These are phyloP conservation scores for Diaporthe helianthi DNA, from an alignment of 2,329 filamentous ascomycete species.

Conservation along the genomic window DNA sequence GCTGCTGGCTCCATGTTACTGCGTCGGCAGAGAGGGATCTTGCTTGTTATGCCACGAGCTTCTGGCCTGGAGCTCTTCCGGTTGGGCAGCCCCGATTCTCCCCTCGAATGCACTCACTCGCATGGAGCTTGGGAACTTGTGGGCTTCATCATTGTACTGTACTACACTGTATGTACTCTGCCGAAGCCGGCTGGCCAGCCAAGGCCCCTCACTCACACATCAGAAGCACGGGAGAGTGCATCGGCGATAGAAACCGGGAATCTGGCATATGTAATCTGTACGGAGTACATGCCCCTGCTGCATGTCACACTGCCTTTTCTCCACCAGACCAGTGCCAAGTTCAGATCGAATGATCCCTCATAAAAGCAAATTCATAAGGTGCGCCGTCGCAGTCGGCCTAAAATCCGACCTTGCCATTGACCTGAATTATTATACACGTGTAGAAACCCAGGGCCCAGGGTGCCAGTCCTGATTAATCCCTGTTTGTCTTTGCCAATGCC, in stretches of 20 bases:
- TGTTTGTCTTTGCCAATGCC: background rate
- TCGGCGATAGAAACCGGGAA: no score
- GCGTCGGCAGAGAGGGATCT: background rate
- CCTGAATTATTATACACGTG: no score
- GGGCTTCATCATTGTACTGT: no score
- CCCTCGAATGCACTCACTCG: constrained; percentile 4
- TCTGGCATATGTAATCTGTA: no score
- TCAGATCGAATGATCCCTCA: constrained; percentile 3
- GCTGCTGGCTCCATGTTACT: background rate
- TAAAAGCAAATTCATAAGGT: background rate
- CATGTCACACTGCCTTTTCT: background rate
- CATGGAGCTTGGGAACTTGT: background rate
- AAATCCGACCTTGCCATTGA: background rate
- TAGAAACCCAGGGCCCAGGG: background rate
- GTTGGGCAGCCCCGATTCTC: background rate
- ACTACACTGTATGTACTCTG: no score
- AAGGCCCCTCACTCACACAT: background rate
- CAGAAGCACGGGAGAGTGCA: no score
- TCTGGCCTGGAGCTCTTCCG: constrained; percentile 21
- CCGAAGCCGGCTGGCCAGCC: background rate
- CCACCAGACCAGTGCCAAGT: background rate
- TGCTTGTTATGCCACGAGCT: constrained; percentile 19
- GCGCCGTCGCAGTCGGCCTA: background rate
- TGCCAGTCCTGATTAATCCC: background rate
- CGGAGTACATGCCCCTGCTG: background rate